A percentile compares a stretch with the other conserved stretches of the same genome.
These are phyloP conservation scores for Tilletia setariae DNA, from an alignment of 1,284 basidiomycete genomes.

Conservation along the genomic window DNA sequence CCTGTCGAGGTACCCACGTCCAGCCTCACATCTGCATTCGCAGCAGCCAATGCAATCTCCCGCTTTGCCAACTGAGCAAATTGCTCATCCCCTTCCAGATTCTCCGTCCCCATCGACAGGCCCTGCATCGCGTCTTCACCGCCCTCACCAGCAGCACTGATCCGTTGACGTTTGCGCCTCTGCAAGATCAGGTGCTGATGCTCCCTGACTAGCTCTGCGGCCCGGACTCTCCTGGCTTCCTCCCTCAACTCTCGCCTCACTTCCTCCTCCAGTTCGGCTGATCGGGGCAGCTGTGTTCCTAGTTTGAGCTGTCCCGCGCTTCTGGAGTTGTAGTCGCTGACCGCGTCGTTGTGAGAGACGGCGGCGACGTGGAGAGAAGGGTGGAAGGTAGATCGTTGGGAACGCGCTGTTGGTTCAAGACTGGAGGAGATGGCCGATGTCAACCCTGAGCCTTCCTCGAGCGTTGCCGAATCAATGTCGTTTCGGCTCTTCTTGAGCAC, in stretches of 20 bases:
- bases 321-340: constrained; percentile 47
- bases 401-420: constrained; percentile 2
- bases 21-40: neutral
- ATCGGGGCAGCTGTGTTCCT: constrained; percentile 43
- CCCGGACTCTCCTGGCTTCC: constrained; percentile 31
- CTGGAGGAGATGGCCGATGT: constrained; percentile 21
- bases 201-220: neutral
- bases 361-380: constrained; percentile 1
- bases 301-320: constrained; percentile 51
- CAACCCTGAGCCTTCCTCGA: constrained; percentile 52
- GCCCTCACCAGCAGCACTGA: constrained; percentile 10
- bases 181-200: neutral
- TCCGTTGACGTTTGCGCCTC: constrained; percentile 22
- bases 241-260: constrained; percentile 45
- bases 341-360: constrained; percentile 31
- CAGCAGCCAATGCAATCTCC: constrained; percentile 4
- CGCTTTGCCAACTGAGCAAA: constrained; percentile 10
- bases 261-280: constrained; percentile 46
- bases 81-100: neutral
- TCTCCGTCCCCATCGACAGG: constrained; percentile 18
- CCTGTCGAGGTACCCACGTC: constrained; percentile 24
- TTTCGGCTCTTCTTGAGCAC: constrained; percentile 44
- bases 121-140: neutral
- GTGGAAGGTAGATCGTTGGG: constrained; percentile 12
- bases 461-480: constrained; percentile 41